Evolutionary conservation across 176 grass and related monocot species (phyloP).

Genomic region (Pontederia paniculata): DNA sequence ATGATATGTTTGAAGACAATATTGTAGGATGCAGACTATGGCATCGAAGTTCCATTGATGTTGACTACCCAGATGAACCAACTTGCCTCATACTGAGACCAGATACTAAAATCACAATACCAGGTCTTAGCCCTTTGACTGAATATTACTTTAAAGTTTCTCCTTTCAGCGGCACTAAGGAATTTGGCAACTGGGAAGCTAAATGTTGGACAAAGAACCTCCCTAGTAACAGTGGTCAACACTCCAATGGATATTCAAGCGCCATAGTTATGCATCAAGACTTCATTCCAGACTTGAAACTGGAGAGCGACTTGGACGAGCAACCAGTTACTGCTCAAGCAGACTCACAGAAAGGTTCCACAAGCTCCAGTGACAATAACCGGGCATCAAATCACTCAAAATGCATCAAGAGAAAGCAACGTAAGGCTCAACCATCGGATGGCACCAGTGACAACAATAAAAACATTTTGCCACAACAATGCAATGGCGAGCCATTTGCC

Average conservation of each 20-base stretch:
- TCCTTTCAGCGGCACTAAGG: slow-evolving; percentile 44
- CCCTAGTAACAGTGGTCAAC: slow-evolving; percentile 36
- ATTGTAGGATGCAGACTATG: slow-evolving; percentile 62
- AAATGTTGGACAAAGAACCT: slow-evolving; percentile 52
- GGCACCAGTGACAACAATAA: slow-evolving; percentile 40
- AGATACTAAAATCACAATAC: slow-evolving; percentile 46
- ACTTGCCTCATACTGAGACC: slow-evolving; percentile 46
- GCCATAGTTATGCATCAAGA: slow-evolving; percentile 31
- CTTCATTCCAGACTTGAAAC: slow-evolving; percentile 24
- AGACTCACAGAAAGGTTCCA: slow-evolving; percentile 64
- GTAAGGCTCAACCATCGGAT: slow-evolving; percentile 36
- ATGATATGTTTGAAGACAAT: slow-evolving; percentile 33
- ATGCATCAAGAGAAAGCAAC: slow-evolving; percentile 34
- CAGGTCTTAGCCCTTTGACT: slow-evolving; percentile 58
- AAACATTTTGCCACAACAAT: slow-evolving; percentile 31
- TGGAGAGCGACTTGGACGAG: slow-evolving; percentile 28
- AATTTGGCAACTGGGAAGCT: slow-evolving; percentile 40
- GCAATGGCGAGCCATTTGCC: slow-evolving; percentile 35
- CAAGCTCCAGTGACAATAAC: slow-evolving; percentile 69
- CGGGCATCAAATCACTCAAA: not conserved
- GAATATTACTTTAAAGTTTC: slow-evolving; percentile 58
- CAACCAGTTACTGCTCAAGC: slow-evolving; percentile 34
- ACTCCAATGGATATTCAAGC: slow-evolving; percentile 47
- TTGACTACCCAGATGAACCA: slow-evolving; percentile 45
- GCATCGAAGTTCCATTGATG: slow-evolving; percentile 37